Base-by-base conservation (phyloP, 1,284 basidiomycete species). In the Naganishia albida region DNA sequence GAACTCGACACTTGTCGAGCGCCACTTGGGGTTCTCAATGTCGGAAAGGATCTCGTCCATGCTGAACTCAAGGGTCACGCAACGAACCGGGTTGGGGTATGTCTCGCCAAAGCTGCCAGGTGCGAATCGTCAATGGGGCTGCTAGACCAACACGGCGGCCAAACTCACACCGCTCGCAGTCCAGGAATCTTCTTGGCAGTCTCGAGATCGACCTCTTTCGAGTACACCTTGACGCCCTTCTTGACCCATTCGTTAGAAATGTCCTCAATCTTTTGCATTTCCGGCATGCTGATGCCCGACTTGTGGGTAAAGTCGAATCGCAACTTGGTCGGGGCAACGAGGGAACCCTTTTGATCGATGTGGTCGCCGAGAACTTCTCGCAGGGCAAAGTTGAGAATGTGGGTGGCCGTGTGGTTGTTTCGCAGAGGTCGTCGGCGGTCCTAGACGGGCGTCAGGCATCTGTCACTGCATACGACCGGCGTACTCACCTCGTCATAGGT, bases 281-380 rank as follows among this genome's bases (percentile, higher is more conserved):
- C 94, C 1, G 84, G 77, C 0, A 86, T 76, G 18, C 85, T 77
- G 68, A 98, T 89, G 68, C 88, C 87, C 13, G 91, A 85, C 80
- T 96, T 97, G 83, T 99, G 94, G 28, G 91, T 94, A 79, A 99
- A 99, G 80, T 99, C 96, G 81, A 99, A 99, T 26, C 96, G 91
- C 38, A 99, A 85, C 79, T 97, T 97, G 55, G 87, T 87, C 0
- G 93, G 91, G 1, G 95, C 93, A 60, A 99, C 96, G 42, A 99
- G 86, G 8, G 96, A 99, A 20, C 96, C 96, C 77, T 93, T 96
- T 78, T 99, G 96, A 78, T 99, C 94, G 66, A 98, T 89, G 75
- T 98, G 94, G 75, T 97, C 93, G 34, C 95, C 95, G 10, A 98
- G 86, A 2, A 93, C 85, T 76, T 98, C 94, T 38, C 96, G 89